Base-by-base conservation (phyloP, 208 protist genomes). In the Acanthamoeba rhysodes region DNA sequence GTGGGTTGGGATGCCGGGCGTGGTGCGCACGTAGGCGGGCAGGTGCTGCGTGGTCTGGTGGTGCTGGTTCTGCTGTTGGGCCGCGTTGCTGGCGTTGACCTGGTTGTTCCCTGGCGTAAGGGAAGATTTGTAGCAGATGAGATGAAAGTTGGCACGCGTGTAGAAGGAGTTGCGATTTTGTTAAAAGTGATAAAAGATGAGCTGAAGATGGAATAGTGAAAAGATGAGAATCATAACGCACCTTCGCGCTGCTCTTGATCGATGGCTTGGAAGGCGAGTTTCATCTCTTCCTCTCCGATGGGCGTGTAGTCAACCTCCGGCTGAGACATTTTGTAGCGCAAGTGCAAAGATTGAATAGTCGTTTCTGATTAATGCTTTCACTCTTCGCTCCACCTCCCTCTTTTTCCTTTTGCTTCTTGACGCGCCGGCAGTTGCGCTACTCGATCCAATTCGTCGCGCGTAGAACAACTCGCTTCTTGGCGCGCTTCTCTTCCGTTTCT, bases 191-290 rank as follows among this genome's bases (percentile, higher is more conserved):
- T 34, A 32, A 53, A 84, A 84, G 20, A 84, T 55, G 32, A 59
- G 45, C 37, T 34, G 2, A 62, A 59, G 12, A 45, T 85, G 76
- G 20, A 41, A 32, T 66, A 10, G 59, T 24, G 59, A 6, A 85
- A 85, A 22, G 22, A 48, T 57, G 34, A 85, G 8, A 7, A 27
- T 48, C 27, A 27, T 34, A 59, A 24, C 50, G 37, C 3, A 90
- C 80, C 50, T n/a, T 90, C 80, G 12, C 50, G 80, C 45, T 90
- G 45, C 22, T 62, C 80, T 16, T 90, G 50, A 18, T 90, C 80
- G 14, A 90, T 90, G 10, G 48, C 80, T 66, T 90, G 80, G n/a
- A 90, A 90, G 80, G 80, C 80, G n/a, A 90, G 80, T 18, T 90
- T 90, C 50, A 66, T 14, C 29, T 62, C 80, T 20, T 90, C 80